Conservation (phyloP, 2,329 filamentous ascomycete genomes). For the Chaetomiaceae sp. region DNA sequence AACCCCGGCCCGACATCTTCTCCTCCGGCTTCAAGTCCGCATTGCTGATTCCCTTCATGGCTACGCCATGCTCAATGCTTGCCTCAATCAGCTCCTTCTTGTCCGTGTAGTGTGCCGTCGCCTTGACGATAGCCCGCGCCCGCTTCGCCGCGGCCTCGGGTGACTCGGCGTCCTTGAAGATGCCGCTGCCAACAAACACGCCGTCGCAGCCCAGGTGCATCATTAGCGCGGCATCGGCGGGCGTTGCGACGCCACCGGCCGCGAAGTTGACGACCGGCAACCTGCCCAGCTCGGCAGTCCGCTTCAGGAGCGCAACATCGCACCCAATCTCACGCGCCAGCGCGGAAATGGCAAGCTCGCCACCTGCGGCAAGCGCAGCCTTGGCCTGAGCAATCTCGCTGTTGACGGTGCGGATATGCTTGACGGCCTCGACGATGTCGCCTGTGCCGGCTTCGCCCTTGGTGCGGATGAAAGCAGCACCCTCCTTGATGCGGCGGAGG, state of each 20-base stretch:
- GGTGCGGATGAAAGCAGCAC: conserved; percentile 97
- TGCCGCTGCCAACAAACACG: conserved; percentile 93
- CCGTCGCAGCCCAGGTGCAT: conserved; percentile 99
- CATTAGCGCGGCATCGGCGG: conserved; percentile 91
- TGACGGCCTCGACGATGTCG: conserved; percentile 93
- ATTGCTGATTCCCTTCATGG: conserved; percentile 95
- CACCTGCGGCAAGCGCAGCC: conserved; percentile 59
- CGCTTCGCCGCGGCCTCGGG: conserved; percentile 84
- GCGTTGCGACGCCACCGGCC: conserved; percentile 98
- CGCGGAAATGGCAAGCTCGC: conserved; percentile 55
- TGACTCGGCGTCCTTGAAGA: conserved; percentile 67
- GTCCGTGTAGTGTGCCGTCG: conserved; percentile 86
- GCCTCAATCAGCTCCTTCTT: conserved; percentile 81
- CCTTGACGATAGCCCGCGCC: conserved; percentile 90
- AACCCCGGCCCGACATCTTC: conserved; percentile 80
- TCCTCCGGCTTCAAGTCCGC: conserved; percentile 70
- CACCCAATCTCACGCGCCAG: conserved; percentile 78
- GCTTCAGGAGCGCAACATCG: conserved; percentile 72
- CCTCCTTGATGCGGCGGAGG: conserved; percentile 82
- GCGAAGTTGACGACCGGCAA: conserved; percentile 97
- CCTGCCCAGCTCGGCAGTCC: conserved; percentile 81
- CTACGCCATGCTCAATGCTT: conserved; percentile 86
- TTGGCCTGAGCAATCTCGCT: conserved; percentile 76
- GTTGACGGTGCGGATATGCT: conserved; percentile 91
- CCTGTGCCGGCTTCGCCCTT: conserved; percentile 98